phyloP scores from a whole-genome alignment of 805 yeast species.

The Yarrowia divulgata region DNA sequence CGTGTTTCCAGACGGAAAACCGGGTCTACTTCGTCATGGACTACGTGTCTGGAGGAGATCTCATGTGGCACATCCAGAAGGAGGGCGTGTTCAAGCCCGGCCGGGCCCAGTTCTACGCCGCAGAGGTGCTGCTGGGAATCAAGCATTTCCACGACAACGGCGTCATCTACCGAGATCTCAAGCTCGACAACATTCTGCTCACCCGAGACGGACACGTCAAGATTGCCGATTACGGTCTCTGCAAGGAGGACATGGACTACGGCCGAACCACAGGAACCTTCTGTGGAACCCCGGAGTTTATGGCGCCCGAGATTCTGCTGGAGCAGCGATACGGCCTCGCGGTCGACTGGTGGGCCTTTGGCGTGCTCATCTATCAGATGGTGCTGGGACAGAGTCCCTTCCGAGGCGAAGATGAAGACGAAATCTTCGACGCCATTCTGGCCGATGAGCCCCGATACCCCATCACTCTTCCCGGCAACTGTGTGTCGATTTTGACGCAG shows the following conservation, averaged over 20 bases:
- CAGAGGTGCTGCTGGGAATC: slow-evolving; percentile 90
- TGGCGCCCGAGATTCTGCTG: slow-evolving; percentile 97
- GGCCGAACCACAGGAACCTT: slow-evolving; percentile 89
- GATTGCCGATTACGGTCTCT: slow-evolving; percentile 95
- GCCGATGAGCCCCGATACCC: slow-evolving; percentile 97
- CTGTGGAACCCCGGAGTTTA: slow-evolving; percentile 99
- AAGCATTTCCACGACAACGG: slow-evolving; percentile 95
- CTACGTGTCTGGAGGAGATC: slow-evolving; percentile 95
- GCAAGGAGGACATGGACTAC: slow-evolving; percentile 91
- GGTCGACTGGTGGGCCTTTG: slow-evolving; percentile 99
- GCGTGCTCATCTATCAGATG: slow-evolving; percentile 96
- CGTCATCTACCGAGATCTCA: slow-evolving; percentile 94
- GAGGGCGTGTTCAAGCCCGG: slow-evolving; percentile 78
- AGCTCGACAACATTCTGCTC: slow-evolving; percentile 89
- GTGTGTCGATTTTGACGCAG: slow-evolving; percentile 92
- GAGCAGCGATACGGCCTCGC: slow-evolving; percentile 92
- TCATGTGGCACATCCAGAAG: slow-evolving; percentile 99
- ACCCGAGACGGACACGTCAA: slow-evolving; percentile 93
- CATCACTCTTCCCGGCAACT: slow-evolving; percentile 95
- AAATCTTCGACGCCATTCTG: slow-evolving; percentile 93
- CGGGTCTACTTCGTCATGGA: slow-evolving; percentile 98
- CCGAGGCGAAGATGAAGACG: slow-evolving; percentile 96
- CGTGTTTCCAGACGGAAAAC: slow-evolving; percentile 98
- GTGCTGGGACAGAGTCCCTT: slow-evolving; percentile 95
- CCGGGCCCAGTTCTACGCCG: slow-evolving; percentile 96